Evolutionary conservation across 345 rosid species (phyloP).

Genomic region (Trapa incisa): DNA sequence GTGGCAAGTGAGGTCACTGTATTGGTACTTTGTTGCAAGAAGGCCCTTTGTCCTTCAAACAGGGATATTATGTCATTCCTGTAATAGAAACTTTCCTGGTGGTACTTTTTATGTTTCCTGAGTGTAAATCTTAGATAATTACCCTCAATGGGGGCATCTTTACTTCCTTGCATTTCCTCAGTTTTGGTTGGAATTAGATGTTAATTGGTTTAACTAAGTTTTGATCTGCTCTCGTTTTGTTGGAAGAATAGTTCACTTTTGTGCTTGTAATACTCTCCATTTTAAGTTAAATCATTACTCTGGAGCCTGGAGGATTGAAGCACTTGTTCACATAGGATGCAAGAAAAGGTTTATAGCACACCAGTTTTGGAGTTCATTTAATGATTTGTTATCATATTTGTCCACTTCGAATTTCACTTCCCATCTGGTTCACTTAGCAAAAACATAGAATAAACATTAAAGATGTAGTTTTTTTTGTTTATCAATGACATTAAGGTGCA

Average conservation of each 20-base stretch:
- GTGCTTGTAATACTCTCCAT: too few species aligned
- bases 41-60: neutral
- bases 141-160: neutral
- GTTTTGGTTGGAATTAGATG: constrained; percentile 7
- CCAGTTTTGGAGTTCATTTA: too few species aligned
- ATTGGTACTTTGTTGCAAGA: neutral
- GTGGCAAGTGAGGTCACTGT: constrained; percentile 54
- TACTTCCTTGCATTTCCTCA: constrained; percentile 3
- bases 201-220: neutral
- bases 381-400: too few species aligned
- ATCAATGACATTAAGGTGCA: too few species aligned
- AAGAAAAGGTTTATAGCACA: too few species aligned
- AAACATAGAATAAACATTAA: too few species aligned
- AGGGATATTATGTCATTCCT: constrained; percentile 19
- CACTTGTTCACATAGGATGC: too few species aligned
- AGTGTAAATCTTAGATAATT: constrained; percentile 7
- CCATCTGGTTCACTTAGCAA: too few species aligned
- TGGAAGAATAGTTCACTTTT: neutral
- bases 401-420: too few species aligned
- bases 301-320: too few species aligned
- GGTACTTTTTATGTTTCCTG: neutral
- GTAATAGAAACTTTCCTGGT: constrained; percentile 16
- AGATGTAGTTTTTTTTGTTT: too few species aligned
- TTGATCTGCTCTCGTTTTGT: neutral
- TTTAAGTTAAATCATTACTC: too few species aligned